Evolutionary conservation across 208 protist genomes (phyloP).

Genomic region (Endotrypanum monterogeii): DNA sequence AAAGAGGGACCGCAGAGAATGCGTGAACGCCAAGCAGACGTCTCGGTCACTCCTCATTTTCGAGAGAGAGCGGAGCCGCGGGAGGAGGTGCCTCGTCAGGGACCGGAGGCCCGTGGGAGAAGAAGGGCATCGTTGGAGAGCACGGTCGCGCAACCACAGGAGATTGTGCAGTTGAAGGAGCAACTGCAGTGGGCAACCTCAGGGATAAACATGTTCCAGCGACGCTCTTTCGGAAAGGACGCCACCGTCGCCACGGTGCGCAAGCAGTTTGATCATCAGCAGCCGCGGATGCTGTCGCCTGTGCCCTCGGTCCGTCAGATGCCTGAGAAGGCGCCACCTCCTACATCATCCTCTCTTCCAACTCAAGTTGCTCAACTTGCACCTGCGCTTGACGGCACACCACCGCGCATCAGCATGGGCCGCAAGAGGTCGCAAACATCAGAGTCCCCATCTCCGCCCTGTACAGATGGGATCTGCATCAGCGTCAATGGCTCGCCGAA

Average conservation of each 20-base stretch:
- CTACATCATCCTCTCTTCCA: slow-evolving; percentile 3
- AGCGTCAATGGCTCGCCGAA: neutral
- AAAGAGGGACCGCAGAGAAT: slow-evolving; percentile 43
- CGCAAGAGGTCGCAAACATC: slow-evolving; percentile 2
- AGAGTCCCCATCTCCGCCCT: neutral
- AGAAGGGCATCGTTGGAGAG: slow-evolving; percentile 39
- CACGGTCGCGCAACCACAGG: slow-evolving; percentile 43
- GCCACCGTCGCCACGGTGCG: slow-evolving; percentile 23
- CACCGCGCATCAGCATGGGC: neutral
- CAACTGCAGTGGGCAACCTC: slow-evolving; percentile 42
- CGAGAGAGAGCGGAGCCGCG: slow-evolving; percentile 44
- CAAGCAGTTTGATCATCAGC: slow-evolving; percentile 34
- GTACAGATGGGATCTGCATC: neutral
- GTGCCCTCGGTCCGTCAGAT: neutral
- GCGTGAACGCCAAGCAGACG: slow-evolving; percentile 19
- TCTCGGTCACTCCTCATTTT: slow-evolving; percentile 42
- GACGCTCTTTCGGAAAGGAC: slow-evolving; percentile 18
- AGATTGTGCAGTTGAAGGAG: slow-evolving; percentile 50
- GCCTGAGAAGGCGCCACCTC: slow-evolving; percentile 3
- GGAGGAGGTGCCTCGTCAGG: slow-evolving; percentile 54
- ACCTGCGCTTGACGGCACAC: neutral
- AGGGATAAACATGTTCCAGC: slow-evolving; percentile 30
- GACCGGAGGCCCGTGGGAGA: slow-evolving; percentile 32
- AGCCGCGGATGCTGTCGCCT: slow-evolving; percentile 2
- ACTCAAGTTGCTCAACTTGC: neutral